Conservation (phyloP, 1,284 basidiomycete genomes). For the Ganoderma lingzhi region DNA sequence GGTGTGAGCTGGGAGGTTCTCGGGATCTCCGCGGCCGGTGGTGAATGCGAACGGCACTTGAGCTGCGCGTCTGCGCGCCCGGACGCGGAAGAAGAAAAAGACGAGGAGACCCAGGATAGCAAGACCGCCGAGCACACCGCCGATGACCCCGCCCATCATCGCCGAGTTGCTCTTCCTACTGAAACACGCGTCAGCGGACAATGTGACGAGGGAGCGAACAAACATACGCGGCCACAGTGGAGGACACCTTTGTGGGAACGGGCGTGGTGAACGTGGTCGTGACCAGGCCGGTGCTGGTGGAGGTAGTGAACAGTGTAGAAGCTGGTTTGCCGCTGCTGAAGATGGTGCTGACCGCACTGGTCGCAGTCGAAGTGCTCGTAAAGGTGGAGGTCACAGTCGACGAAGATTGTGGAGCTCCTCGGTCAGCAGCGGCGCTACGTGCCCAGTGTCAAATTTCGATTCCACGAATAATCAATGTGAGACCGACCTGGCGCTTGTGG, state of each 20-base stretch:
- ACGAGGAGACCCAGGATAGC: slow-evolving; percentile 26
- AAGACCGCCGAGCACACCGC: slow-evolving; percentile 30
- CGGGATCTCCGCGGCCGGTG: not conserved
- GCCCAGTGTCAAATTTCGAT: not conserved
- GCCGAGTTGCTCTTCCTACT: slow-evolving; percentile 12
- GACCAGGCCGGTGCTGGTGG: slow-evolving; percentile 21
- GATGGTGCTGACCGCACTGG: slow-evolving; percentile 14
- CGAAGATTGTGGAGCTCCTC: not conserved
- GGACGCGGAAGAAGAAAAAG: slow-evolving; percentile 31
- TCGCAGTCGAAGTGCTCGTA: slow-evolving; percentile 15
- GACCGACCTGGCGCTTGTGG: slow-evolving; percentile 3
- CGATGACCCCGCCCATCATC: slow-evolving; percentile 28
- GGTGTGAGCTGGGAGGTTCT: not conserved
- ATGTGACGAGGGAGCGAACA: no score
- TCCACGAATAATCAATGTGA: not conserved
- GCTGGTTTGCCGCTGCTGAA: slow-evolving; percentile 9
- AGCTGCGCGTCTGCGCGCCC: slow-evolving; percentile 27
- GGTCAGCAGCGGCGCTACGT: not conserved
- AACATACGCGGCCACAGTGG: slow-evolving; percentile 12
- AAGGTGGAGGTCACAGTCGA: slow-evolving; percentile 14
- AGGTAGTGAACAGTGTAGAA: slow-evolving; percentile 18
- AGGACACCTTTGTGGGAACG: slow-evolving; percentile 2
- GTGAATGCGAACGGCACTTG: not conserved
- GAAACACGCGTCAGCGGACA: not conserved
- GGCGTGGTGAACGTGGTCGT: slow-evolving; percentile 21